These are phyloP conservation scores for Globisporangium paddicum DNA, from an alignment of 352 stramenopile genomes.

Conservation along the genomic window DNA sequence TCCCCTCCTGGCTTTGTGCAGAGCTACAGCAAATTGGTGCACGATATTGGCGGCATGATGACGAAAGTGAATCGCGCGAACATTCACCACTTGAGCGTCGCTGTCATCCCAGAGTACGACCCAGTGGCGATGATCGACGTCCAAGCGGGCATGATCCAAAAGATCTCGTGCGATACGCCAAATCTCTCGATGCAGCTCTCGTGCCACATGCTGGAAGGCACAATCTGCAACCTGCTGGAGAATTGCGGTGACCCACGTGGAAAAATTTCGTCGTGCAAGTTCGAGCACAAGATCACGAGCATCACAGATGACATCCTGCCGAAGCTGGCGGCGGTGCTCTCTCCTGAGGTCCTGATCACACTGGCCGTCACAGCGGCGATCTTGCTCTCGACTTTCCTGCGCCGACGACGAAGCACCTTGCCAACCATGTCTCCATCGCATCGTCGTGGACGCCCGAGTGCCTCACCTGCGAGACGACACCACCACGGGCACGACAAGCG, in stretches of 20 bases:
- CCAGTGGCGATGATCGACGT: slow-evolving; percentile 86
- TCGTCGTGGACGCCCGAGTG: slow-evolving; percentile 21
- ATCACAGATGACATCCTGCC: slow-evolving; percentile 63
- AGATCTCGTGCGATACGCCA: slow-evolving; percentile 85
- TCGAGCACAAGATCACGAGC: slow-evolving; percentile 75
- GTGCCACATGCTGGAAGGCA: slow-evolving; percentile 91
- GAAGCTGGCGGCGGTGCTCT: slow-evolving; percentile 37
- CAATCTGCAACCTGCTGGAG: slow-evolving; percentile 78
- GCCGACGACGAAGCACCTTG: slow-evolving; percentile 29
- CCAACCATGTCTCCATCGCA: slow-evolving; percentile 26
- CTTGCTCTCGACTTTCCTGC: slow-evolving; percentile 55
- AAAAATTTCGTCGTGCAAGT: slow-evolving; percentile 63
- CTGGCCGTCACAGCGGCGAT: slow-evolving; percentile 49
- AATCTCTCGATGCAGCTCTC: slow-evolving; percentile 87
- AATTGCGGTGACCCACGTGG: slow-evolving; percentile 60
- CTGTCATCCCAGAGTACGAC: slow-evolving; percentile 87
- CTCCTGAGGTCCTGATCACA: slow-evolving; percentile 53
- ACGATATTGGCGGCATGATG: slow-evolving; percentile 69
- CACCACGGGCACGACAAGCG: slow-evolving; percentile 14
- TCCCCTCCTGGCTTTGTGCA: slow-evolving; percentile 82
- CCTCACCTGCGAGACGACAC: slow-evolving; percentile 3
- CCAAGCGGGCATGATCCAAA: slow-evolving; percentile 86
- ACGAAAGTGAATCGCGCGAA: slow-evolving; percentile 68
- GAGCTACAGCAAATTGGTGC: slow-evolving; percentile 87
- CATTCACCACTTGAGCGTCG: slow-evolving; percentile 82